These are phyloP conservation scores for Penicillium pulvis DNA, from an alignment of 495 filamentous ascomycete species.

Conservation along the genomic window DNA sequence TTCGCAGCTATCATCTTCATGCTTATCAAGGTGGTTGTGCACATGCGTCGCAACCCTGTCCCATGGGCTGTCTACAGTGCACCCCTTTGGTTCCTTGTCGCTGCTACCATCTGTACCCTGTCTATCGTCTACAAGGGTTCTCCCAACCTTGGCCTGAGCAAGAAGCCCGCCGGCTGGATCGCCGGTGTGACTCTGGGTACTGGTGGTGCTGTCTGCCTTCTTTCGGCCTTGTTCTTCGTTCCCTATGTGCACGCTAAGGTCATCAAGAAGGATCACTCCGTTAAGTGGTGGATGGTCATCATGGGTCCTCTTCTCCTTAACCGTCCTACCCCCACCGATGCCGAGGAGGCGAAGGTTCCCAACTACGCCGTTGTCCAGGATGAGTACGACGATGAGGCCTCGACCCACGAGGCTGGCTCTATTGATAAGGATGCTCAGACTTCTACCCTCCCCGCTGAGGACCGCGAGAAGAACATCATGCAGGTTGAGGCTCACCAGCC, in stretches of 20 bases:
- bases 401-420: conserved; percentile 26
- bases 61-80: conserved; percentile 59
- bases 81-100: conserved; percentile 61
- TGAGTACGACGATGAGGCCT: conserved; percentile 31
- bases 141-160: conserved; percentile 53
- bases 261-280: conserved; percentile 53
- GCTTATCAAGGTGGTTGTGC: conserved; percentile 61
- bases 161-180: conserved; percentile 59
- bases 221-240: conserved; percentile 61
- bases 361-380: conserved; percentile 58
- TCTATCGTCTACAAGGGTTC: conserved; percentile 69
- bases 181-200: conserved; percentile 57
- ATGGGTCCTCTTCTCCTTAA: conserved; percentile 55
- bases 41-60: conserved; percentile 57
- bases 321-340: conserved; percentile 42
- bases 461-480: conserved; percentile 49
- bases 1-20: conserved; percentile 62
- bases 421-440: conserved; percentile 36
- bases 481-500: conserved; percentile 43
- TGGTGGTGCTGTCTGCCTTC: conserved; percentile 51
- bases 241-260: conserved; percentile 57
- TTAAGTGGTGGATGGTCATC: conserved; percentile 57
- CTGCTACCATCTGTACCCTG: conserved; percentile 57
- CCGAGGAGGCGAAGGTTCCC: conserved; percentile 51
- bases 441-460: conserved; percentile 21